Percentiles rank a stretch among this genome's conserved stretches.
These are phyloP conservation scores for Sinapis alba DNA, from an alignment of 441 rosid species.

Conservation along the genomic window DNA sequence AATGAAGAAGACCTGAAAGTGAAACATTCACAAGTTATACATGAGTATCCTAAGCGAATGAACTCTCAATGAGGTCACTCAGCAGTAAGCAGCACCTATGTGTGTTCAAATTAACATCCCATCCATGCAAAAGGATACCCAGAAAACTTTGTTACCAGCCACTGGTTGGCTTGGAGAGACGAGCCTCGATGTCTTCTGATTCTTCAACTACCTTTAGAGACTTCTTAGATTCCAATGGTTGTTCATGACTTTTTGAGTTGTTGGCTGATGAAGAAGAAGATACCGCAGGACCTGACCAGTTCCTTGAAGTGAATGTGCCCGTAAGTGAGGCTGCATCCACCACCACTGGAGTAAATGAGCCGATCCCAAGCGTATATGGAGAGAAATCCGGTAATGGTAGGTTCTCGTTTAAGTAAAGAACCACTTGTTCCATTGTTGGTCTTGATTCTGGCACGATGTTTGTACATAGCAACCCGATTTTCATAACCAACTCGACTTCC, in stretches of 20 bases:
- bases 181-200: conserved; percentile 17
- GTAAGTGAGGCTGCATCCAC: conserved; percentile 32
- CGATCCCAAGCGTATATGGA: conserved; percentile 34
- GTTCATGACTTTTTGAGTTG: conserved; percentile 4
- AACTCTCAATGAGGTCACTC: background rate
- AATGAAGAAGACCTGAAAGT: background rate
- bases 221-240: conserved; percentile 13
- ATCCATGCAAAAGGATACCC: conserved; percentile 15
- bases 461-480: conserved; percentile 58
- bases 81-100: background rate
- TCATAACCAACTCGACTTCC: conserved; percentile 61
- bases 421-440: conserved; percentile 61
- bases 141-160: background rate
- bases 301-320: conserved; percentile 6
- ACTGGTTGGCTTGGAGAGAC: conserved; percentile 33
- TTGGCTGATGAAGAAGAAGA: conserved; percentile 31
- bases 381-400: conserved; percentile 45
- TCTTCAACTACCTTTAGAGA: conserved; percentile 3
- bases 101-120: conserved; percentile 17
- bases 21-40: background rate
- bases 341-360: conserved; percentile 33
- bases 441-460: conserved; percentile 43
- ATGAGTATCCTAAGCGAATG: background rate
- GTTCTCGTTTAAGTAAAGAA: conserved; percentile 47
- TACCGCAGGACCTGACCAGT: conserved; percentile 11